Evolutionary conservation across 371 early-diverging fungal species (phyloP).

Genomic region (Amoeboaphelidium protococcarum): DNA sequence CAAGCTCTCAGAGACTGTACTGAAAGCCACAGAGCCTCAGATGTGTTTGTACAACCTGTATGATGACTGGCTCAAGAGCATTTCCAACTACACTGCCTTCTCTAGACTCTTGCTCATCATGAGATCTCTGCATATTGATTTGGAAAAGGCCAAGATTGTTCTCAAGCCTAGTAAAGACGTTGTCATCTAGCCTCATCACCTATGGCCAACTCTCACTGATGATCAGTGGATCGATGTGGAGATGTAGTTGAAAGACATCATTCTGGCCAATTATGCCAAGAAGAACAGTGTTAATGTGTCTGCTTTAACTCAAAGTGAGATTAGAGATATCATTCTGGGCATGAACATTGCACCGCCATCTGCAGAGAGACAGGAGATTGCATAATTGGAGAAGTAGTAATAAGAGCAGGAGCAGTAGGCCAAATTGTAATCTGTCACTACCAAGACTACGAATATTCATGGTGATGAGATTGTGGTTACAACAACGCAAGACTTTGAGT

Average conservation of each 20-base stretch:
- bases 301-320: constrained; percentile 81
- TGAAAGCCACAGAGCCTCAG: constrained; percentile 89
- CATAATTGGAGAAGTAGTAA: constrained; percentile 83
- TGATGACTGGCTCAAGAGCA: constrained; percentile 82
- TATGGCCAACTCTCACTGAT: constrained; percentile 88
- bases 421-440: constrained; percentile 89
- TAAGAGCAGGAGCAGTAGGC: constrained; percentile 33
- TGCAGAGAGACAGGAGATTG: constrained; percentile 84
- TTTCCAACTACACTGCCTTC: constrained; percentile 91
- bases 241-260: constrained; percentile 82
- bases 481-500: constrained; percentile 88
- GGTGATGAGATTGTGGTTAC: constrained; percentile 95
- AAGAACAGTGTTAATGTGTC: constrained; percentile 95
- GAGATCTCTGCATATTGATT: constrained; percentile 83
- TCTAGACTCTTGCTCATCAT: constrained; percentile 88
- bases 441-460: constrained; percentile 82
- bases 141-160: constrained; percentile 79
- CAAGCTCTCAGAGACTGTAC: constrained; percentile 89
- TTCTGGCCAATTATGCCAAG: constrained; percentile 91
- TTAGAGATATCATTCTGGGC: constrained; percentile 96
- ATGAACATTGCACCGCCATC: constrained; percentile 97
- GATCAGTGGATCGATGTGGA: constrained; percentile 97
- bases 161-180: constrained; percentile 76
- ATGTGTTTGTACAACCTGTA: constrained; percentile 63
- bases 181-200: constrained; percentile 78